A percentile compares a stretch with the other conserved stretches of the same genome.
Evolutionary conservation across 768 basidiomycete species (phyloP).

Genomic region (Mycena galopus): DNA sequence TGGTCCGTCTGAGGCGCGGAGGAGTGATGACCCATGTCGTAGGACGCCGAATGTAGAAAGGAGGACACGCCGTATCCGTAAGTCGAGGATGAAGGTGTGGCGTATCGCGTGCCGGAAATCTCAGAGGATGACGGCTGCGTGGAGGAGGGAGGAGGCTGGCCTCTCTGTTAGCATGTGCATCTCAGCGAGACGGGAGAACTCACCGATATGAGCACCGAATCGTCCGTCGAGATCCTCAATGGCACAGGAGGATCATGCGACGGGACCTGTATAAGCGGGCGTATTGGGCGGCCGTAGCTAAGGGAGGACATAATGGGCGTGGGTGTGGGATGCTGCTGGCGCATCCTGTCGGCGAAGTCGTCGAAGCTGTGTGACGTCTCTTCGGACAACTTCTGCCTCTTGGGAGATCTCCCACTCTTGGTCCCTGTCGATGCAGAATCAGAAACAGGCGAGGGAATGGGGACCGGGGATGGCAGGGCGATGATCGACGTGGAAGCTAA

Average conservation of each 20-base stretch:
- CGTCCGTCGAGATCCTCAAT: constrained; percentile 26
- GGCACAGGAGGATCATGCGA: not conserved
- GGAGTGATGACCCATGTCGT: constrained; percentile 12
- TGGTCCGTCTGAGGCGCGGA: not conserved
- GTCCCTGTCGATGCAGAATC: not conserved
- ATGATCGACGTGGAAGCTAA: not conserved
- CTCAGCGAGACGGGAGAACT: not conserved
- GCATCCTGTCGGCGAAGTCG: constrained; percentile 1
- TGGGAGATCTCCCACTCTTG: not conserved
- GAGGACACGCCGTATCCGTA: constrained; percentile 20
- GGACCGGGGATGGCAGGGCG: constrained; percentile 14
- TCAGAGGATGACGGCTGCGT: constrained; percentile 5
- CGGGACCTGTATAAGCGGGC: not conserved
- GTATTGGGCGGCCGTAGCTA: constrained; percentile 11
- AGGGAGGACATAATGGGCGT: not conserved
- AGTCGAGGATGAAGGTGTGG: not conserved
- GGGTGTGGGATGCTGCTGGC: not conserved
- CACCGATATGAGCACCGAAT: constrained; percentile 15
- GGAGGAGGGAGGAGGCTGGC: constrained; percentile 2
- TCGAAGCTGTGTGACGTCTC: not conserved
- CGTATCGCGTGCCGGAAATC: constrained; percentile 8
- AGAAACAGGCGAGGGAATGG: not conserved
- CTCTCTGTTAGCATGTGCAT: not conserved
- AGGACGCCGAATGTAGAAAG: not conserved
- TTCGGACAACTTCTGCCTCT: constrained; percentile 1